phyloP scores from a whole-genome alignment of 345 rosid genomes.

The Adansonia digitata region DNA sequence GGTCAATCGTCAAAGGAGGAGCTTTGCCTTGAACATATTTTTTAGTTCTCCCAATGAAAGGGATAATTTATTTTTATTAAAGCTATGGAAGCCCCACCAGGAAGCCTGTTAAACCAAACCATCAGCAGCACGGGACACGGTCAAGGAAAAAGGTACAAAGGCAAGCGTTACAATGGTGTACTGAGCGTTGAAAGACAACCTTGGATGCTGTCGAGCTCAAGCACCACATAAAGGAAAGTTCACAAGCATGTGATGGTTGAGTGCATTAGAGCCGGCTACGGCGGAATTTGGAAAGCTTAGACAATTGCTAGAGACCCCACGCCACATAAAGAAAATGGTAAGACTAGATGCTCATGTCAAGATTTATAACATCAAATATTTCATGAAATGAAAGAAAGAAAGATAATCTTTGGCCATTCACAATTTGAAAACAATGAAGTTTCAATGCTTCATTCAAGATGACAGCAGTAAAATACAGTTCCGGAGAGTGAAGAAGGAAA shows the following conservation, averaged over 20 bases:
- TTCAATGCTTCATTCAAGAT: background rate
- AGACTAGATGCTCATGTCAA: no score
- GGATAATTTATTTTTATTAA: background rate
- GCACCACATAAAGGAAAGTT: background rate
- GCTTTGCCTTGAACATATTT: background rate
- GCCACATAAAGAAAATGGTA: background rate
- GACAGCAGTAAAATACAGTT: background rate
- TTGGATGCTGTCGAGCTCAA: slow-evolving; percentile 2
- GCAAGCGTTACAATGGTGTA: background rate
- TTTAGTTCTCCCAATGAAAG: background rate
- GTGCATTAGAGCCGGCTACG: background rate
- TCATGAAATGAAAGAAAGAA: no score
- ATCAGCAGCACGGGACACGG: background rate
- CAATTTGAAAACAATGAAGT: background rate
- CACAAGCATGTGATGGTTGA: background rate
- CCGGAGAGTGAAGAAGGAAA: background rate
- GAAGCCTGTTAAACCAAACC: background rate
- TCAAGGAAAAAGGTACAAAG: background rate
- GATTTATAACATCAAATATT: no score
- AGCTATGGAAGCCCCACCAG: background rate
- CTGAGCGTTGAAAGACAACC: slow-evolving; percentile 13
- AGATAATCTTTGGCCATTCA: no score
- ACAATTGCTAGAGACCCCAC: slow-evolving; percentile 1
- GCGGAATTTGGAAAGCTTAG: no score
- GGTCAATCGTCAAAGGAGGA: background rate